These are phyloP conservation scores for Sporothrix luriei DNA, from an alignment of 2,329 filamentous ascomycete species.

Conservation along the genomic window DNA sequence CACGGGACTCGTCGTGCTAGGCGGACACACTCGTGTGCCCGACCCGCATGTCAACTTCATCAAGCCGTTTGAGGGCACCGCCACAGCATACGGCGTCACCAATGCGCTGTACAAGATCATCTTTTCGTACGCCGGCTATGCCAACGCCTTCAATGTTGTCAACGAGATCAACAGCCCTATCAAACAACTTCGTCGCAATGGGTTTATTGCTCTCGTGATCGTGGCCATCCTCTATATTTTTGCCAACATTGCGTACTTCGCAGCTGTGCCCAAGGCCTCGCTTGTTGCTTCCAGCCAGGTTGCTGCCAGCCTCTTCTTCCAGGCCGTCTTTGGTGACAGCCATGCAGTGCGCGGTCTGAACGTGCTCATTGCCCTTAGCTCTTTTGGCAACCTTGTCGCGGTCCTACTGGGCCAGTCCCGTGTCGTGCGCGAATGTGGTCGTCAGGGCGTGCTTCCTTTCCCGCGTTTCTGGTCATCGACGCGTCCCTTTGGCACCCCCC, in stretches of 20 bases:
- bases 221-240: constrained; percentile 60
- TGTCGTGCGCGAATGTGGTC: constrained; percentile 62
- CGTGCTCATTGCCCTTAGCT: constrained; percentile 58
- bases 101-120: constrained; percentile 63
- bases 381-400: constrained; percentile 61
- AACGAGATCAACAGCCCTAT: constrained; percentile 64
- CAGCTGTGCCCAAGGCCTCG: constrained; percentile 57
- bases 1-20: constrained; percentile 62
- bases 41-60: constrained; percentile 59
- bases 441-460: constrained; percentile 63
- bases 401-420: constrained; percentile 59
- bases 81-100: constrained; percentile 52
- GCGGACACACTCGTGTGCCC: constrained; percentile 53
- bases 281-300: constrained; percentile 55
- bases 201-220: constrained; percentile 52
- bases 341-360: constrained; percentile 57
- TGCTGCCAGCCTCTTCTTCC: constrained; percentile 61
- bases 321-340: constrained; percentile 56
- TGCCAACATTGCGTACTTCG: constrained; percentile 63
- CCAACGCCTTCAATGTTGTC: constrained; percentile 62
- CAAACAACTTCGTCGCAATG: constrained; percentile 56
- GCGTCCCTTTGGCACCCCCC: constrained; percentile 63
- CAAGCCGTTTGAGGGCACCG: constrained; percentile 56
- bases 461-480: constrained; percentile 64
- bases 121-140: constrained; percentile 60